Evolutionary conservation across 2,329 filamentous ascomycete genomes (phyloP), one percentile per base, ranked within the genome.

Genomic region (Ceratocystis smalleyi): DNA sequence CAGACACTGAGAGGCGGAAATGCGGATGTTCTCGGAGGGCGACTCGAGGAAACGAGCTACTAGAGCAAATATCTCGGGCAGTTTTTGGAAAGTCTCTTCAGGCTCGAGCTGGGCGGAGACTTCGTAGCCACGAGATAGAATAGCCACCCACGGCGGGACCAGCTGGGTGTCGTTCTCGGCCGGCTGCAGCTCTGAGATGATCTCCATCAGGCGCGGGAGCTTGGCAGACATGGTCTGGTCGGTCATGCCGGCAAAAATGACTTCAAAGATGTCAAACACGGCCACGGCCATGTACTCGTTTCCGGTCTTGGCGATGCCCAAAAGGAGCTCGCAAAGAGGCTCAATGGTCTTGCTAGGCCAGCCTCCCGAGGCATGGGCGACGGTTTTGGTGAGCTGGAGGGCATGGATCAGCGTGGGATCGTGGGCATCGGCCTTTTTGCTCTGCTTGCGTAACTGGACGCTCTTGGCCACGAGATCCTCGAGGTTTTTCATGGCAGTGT

Each of bases 261-360:
- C 87, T 74, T 99, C 94, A 70, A 99, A 99, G 3, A 97, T 92
- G 69, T 96, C 92, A 70, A 99, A 96, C 0, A 91, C 88, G 10
- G 89, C 87, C 86, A 97, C 95, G 40, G 91, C 95, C 78, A 99
- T 86, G 73, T 92, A 95, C 73, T 97, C 91, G 73, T 95, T 96
- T 73, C 85, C 94, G 7, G 88, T 91, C 71, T 86, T 86, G 35
- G 92, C 92, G 67, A 97, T 95, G 69, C 85, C 85, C 69, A 99
- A 83, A 65, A 99, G 77, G 63, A 96, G 77, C 74, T 97, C 91
- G 74, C 91, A 96, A 43, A 99, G 78, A 1, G 87, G 80, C 75
- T 99, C 94, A 64, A 96, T 95, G 76, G 95, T 96, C 77, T 88
- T 90, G 77, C 88, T 96, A 0, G 94, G 94, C 94, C 94, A 99